phyloP scores from a whole-genome alignment of 371 early-diverging fungal species.

The Rhizopus sp. region DNA sequence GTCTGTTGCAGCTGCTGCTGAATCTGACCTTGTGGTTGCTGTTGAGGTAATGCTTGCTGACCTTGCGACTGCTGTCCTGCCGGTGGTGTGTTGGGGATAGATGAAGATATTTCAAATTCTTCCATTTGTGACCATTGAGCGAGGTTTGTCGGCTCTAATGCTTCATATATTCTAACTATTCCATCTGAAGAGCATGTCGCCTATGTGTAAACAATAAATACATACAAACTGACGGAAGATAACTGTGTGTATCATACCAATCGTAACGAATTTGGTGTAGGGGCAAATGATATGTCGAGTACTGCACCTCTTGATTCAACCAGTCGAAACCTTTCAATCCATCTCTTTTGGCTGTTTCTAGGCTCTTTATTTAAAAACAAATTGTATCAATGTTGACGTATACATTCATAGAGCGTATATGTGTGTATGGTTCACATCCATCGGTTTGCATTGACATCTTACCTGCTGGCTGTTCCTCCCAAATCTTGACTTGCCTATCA shows the following conservation, averaged over 20 bases:
- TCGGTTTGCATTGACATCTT: slow-evolving; percentile 8
- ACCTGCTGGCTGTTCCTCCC: slow-evolving; percentile 87
- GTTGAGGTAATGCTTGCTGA: slow-evolving; percentile 9
- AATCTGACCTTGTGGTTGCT: slow-evolving; percentile 5
- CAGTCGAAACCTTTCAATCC: slow-evolving; percentile 68
- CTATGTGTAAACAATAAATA: slow-evolving; percentile 33
- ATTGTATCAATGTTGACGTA: background rate
- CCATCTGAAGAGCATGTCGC: slow-evolving; percentile 90
- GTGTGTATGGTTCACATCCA: background rate
- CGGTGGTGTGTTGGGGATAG: slow-evolving; percentile 1
- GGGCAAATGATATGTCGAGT: slow-evolving; percentile 89
- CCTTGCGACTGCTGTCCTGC: slow-evolving; percentile 6
- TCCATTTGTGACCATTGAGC: slow-evolving; percentile 83
- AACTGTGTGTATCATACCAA: slow-evolving; percentile 46
- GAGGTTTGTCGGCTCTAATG: slow-evolving; percentile 80
- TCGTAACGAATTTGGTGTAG: slow-evolving; percentile 73
- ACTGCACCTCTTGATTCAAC: slow-evolving; percentile 78
- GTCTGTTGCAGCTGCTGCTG: slow-evolving; percentile 1
- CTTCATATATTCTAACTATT: slow-evolving; percentile 89
- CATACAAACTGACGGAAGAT: background rate
- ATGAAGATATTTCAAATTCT: slow-evolving; percentile 53
- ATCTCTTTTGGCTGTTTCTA: slow-evolving; percentile 69
- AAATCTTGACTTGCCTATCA: slow-evolving; percentile 87
- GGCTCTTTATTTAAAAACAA: slow-evolving; percentile 46
- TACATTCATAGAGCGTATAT: background rate